Conservation (phyloP, 1,139 yeast species). For the Nakaseomyces delphensis region DNA sequence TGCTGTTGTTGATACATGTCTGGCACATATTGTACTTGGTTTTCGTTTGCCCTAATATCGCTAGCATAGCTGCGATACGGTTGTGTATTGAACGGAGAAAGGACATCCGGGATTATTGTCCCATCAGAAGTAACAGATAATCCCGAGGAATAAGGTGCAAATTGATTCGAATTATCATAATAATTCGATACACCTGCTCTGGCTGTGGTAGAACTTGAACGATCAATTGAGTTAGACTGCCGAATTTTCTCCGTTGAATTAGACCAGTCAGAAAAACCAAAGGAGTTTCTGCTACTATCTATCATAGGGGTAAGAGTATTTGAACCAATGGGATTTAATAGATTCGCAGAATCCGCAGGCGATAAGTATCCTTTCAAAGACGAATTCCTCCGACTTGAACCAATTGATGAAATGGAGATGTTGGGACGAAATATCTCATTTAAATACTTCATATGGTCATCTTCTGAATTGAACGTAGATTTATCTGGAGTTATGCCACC, state of each 20-base stretch:
- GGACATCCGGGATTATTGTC: not conserved
- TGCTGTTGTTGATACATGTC: not conserved
- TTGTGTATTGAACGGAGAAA: not conserved
- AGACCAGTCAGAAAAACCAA: not conserved
- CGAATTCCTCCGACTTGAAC: conserved; percentile 2
- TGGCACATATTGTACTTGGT: not conserved
- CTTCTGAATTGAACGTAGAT: not conserved
- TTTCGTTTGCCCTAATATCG: not conserved
- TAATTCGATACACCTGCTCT: not conserved
- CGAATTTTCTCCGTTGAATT: not conserved
- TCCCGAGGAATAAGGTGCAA: not conserved
- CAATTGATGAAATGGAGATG: conserved; percentile 1
- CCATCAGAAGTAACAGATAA: not conserved
- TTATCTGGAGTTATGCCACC: not conserved
- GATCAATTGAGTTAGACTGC: not conserved
- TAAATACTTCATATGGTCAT: conserved; percentile 1
- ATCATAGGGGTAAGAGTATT: not conserved
- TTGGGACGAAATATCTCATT: conserved; percentile 4
- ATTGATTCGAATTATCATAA: not conserved
- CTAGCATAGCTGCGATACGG: not conserved
- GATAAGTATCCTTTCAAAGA: conserved; percentile 4
- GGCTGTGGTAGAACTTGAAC: not conserved
- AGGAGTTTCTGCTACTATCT: conserved; percentile 1
- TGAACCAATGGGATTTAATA: not conserved
- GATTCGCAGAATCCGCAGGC: not conserved